Evolutionary conservation across 441 rosid species (phyloP), one percentile per base, ranked within the genome.

Genomic region (Populus hybrid): DNA sequence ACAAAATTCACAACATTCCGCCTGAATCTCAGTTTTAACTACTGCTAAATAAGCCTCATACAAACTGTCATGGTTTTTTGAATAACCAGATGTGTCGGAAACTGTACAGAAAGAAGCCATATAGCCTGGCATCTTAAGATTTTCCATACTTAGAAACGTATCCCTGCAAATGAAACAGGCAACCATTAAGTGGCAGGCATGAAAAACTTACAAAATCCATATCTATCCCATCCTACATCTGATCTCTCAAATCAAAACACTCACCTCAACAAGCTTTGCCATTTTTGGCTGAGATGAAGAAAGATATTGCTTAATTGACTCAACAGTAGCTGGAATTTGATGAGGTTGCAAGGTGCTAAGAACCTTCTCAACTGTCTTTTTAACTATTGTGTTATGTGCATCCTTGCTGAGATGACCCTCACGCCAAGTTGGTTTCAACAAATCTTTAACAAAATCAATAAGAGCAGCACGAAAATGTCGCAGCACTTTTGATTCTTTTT

Each of bases 251-350:
- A 79, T 14, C 35, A 78, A 36, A 79, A 78, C 66, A 78, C 93
- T 85, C 81, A 96, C 98, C 97, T 92, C 92, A 10, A 96, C 89
- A 79, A 94, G 95, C 89, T 90, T 96, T 78, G 85, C 85, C 63
- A 93, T 85, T 86, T 88, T 93, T 61, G 90, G 82, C 77, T 84
- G 85, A 59, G 92, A 86, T 8, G 59, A 76, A 64, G 89, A 87
- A 79, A 96, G 92, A 86, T 92, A 94, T 61, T 88, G 95, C 80
- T 88, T 87, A 28, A 81, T 77, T 6, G 87, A 85, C 78, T 87
- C 92, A 10, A 69, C n/a, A 6, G 92, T 82, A 42, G 84, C 57
- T 74, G 97, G 97, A 80, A 90, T 87, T 77, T 92, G 93, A 77
- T 83, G 89, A 40, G 89, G 82, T 82, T 86, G 90, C 76, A 94